Base-by-base conservation (phyloP, 371 early-diverging fungal species). In the Funneliformis caledonium region DNA sequence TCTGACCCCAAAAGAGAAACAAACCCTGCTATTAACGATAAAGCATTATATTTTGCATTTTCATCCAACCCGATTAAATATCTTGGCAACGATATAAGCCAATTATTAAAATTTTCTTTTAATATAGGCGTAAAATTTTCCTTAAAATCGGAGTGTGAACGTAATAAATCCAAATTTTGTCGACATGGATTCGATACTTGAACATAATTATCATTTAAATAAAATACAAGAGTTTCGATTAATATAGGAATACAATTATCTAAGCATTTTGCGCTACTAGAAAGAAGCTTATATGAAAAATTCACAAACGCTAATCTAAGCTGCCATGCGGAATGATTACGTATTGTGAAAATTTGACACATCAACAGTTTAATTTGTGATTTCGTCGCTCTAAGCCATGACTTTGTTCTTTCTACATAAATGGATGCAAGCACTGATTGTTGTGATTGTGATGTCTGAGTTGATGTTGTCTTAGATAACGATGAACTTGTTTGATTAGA, bases 1-100 rank as follows among this genome's bases (percentile, higher is more conserved):
- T 88, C 81, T 2, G 83, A 76, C 2, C 83, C 82, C 42, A 92
- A 81, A n/a, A 91, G 50, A 5, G 83, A 42, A 11, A 87, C 33
- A 72, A 88, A 86, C 3, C 91, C 92, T 22, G 78, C 83, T 11
- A 87, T 81, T 4, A 88, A 80, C 0, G 81, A 76, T 77, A 90
- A 83, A 2, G 86, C 85, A 56, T 83, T 84, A 8, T 72, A 43
- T 61, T 90, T 88, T 61, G 85, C 85, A 6, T 80, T 75, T 37
- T 91, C 92, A 45, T 86, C 86, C 37, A 85, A 78, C 8, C 85
- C 81, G 3, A 87, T 85, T 12, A 91, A 59, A n/a, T 81, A 82
- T 19, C 84, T 81, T 4, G 92, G 90, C n/a, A 90, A 82, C 1
- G 81, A 76, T 69, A 76, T 70, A 16, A 90, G 78, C 80, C 85